Evolutionary conservation across 2,329 filamentous ascomycete species (phyloP).

Genomic region (Huntiella decipiens): DNA sequence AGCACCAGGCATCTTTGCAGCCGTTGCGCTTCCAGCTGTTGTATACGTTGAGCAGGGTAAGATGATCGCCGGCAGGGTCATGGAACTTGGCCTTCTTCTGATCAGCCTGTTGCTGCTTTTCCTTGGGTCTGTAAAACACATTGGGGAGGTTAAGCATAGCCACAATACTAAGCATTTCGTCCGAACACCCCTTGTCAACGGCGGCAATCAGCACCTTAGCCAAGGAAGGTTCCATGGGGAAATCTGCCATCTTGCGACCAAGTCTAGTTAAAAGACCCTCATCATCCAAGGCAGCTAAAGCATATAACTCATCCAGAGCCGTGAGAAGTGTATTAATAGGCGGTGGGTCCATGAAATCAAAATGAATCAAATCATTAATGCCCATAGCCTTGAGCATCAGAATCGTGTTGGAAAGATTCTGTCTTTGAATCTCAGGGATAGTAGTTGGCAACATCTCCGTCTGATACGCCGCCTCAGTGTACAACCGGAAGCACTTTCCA

Average conservation of each 20-base stretch:
- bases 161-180: constrained; percentile 87
- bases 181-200: constrained; percentile 73
- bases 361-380: constrained; percentile 91
- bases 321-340: constrained; percentile 96
- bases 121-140: constrained; percentile 89
- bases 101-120: constrained; percentile 90
- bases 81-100: constrained; percentile 97
- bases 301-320: constrained; percentile 86
- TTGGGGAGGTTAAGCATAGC: constrained; percentile 78
- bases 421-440: constrained; percentile 88
- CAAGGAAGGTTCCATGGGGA: constrained; percentile 88
- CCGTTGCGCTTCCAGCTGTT: constrained; percentile 84
- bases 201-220: constrained; percentile 81
- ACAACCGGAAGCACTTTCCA: constrained; percentile 87
- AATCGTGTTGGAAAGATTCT: constrained; percentile 84
- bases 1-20: constrained; percentile 79
- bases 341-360: constrained; percentile 98
- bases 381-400: constrained; percentile 98
- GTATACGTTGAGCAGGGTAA: constrained; percentile 91
- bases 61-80: constrained; percentile 81
- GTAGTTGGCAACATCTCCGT: constrained; percentile 93
- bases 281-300: constrained; percentile 77
- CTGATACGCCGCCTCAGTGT: constrained; percentile 88
- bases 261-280: constrained; percentile 84
- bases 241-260: constrained; percentile 94